Conservation (phyloP, 345 rosid genomes). For the Citrus maxima region DNA sequence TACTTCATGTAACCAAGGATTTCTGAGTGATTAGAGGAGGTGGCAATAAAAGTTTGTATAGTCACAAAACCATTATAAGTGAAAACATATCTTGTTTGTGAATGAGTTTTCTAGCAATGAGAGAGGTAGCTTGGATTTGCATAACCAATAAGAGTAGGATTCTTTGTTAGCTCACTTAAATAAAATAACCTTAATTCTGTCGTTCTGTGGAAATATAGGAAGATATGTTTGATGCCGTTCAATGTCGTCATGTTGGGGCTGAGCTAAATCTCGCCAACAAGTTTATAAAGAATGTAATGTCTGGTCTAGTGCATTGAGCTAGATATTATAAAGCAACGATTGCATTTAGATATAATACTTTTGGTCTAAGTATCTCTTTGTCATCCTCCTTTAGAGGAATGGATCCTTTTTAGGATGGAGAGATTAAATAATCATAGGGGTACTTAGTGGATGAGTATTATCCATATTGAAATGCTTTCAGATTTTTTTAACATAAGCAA, state of each 20-base stretch:
- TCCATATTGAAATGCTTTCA: not conserved
- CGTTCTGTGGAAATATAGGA: not conserved
- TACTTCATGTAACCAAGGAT: not conserved
- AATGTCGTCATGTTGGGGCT: not conserved
- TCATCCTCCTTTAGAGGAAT: not conserved
- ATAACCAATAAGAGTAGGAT: not conserved
- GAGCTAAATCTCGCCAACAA: not conserved
- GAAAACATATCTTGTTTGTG: not conserved
- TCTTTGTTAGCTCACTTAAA: not conserved
- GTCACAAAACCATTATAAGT: not conserved
- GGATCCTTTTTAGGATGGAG: not conserved
- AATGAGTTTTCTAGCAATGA: not conserved
- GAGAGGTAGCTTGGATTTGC: not conserved
- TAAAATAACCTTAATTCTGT: not conserved
- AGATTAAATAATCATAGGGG: not conserved
- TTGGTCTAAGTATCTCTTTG: not conserved
- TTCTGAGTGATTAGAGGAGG: not conserved
- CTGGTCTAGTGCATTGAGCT: not conserved
- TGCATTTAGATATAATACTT: not conserved
- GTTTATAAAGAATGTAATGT: not conserved
- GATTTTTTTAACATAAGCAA: no score
- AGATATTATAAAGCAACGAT: not conserved
- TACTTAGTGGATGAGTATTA: not conserved
- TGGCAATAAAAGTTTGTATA: not conserved
- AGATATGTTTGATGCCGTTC: not conserved